Base-by-base conservation (phyloP, 2,329 filamentous ascomycete genomes). In the Lachnellula arida region DNA sequence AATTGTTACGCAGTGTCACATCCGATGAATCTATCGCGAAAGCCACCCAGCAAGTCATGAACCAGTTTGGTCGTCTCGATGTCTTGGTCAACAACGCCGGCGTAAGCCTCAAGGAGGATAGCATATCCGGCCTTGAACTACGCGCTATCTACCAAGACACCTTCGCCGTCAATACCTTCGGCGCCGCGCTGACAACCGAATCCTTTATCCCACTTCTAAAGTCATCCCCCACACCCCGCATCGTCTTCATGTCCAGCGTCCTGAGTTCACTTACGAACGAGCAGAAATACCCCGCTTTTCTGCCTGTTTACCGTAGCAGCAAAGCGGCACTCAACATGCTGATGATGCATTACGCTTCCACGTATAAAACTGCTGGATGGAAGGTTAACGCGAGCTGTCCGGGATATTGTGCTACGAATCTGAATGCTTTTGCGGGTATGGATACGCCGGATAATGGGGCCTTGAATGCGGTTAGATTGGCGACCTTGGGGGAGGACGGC, bases 81-180 rank as follows among this genome's bases (percentile, higher is more conserved):
- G 63, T 67, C 6, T 53, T 73, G 7, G 60, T 73, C 22, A 73
- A 73, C 58, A 73, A 66, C 39, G 63, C 63, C 14, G 64, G 61
- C 22, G 49, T 59, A 4, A 37, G 35, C 14, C 19, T 40, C 5
- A 23, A 37, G 5, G 37, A 40, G 15, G 37, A 40, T 15, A 3
- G n/a, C 5, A 37, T 32, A n/a, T 37, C 15, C 17, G 23, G 22
- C 5, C 42, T 37, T 17, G 35, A 28, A 5, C 35, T 54, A 3
- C 44, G 46, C 19, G 22, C 28, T 11, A 9, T 17, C 5, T 40
- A 40, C 37, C 37, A 40, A 7, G 37, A 40, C 15, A 43, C 48
- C 35, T 54, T 56, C 40, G 34, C 48, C 22, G 48, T 25, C 4
- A 56, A 56, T 23, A 39, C 28, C 23, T 32, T 49, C n/a, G 49